Evolutionary conservation across 1,139 yeast genomes (phyloP).

Genomic region (Zygosaccharomyces sapae): DNA sequence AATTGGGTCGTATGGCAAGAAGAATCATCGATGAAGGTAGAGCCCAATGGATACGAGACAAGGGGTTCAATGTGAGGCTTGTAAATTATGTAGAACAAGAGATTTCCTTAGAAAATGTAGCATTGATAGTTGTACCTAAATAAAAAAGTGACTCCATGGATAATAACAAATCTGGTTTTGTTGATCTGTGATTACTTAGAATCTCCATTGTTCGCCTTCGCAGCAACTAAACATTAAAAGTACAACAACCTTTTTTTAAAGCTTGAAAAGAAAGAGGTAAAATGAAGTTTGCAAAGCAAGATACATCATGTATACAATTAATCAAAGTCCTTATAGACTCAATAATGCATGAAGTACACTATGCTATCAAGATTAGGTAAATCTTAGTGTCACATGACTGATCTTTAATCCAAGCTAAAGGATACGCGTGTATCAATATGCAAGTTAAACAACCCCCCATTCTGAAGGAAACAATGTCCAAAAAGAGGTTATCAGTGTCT

Average conservation of each 20-base stretch:
- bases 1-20: conserved; percentile 63
- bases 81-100: conserved; percentile 55
- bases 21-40: conserved; percentile 64
- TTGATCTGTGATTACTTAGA: background rate
- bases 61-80: conserved; percentile 45
- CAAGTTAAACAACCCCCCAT: background rate
- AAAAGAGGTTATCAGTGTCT: conserved; percentile 16
- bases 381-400: conserved; percentile 2
- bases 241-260: background rate
- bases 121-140: conserved; percentile 41
- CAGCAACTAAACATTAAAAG: background rate
- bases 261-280: background rate
- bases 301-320: too few relatives aligned
- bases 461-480: conserved; percentile 1
- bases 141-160: too few relatives aligned
- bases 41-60: conserved; percentile 43
- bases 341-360: too few relatives aligned
- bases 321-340: too few relatives aligned
- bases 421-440: conserved; percentile 1
- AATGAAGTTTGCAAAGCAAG: background rate
- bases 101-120: conserved; percentile 68
- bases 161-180: too few relatives aligned
- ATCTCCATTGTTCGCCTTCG: background rate
- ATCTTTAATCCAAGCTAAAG: background rate
- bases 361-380: background rate